A percentile compares a stretch with the other conserved stretches of the same genome.
Conservation (phyloP, 768 basidiomycete species). For the Erythrobasidium yunnanense region DNA sequence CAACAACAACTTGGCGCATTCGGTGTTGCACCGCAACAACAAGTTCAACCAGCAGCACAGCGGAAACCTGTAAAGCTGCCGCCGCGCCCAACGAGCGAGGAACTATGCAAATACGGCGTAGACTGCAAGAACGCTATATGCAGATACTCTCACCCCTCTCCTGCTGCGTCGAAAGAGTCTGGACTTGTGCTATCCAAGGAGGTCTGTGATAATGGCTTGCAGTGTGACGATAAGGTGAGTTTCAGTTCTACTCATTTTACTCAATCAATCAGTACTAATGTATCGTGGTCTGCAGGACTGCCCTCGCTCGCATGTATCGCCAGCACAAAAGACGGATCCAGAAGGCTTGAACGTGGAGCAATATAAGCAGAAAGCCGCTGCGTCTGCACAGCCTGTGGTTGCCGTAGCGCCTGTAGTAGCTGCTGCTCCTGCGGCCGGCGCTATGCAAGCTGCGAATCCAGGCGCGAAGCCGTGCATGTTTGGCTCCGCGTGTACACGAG, state of each 20-base stretch:
- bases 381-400: not conserved
- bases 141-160: slow-evolving; percentile 85
- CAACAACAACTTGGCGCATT: slow-evolving; percentile 27
- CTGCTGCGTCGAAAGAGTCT: slow-evolving; percentile 89
- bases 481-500: slow-evolving; percentile 59
- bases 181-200: slow-evolving; percentile 91
- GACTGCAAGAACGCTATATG: slow-evolving; percentile 87
- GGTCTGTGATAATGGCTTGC: slow-evolving; percentile 73
- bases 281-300: slow-evolving; percentile 33
- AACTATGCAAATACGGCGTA: slow-evolving; percentile 77
- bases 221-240: slow-evolving; percentile 71
- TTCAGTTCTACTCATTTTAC: too few species aligned
- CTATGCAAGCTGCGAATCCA: slow-evolving; percentile 30
- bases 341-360: slow-evolving; percentile 29
- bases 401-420: slow-evolving; percentile 4
- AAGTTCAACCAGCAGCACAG: slow-evolving; percentile 32
- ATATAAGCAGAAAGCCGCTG: slow-evolving; percentile 29
- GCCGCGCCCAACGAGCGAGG: slow-evolving; percentile 40
- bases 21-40: slow-evolving; percentile 38
- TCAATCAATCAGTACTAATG: too few species aligned
- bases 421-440: slow-evolving; percentile 14
- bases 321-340: slow-evolving; percentile 32
- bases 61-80: slow-evolving; percentile 39
- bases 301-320: slow-evolving; percentile 38
- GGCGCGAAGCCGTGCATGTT: slow-evolving; percentile 44